Percentiles rank a stretch among this genome's conserved stretches.
Conservation (phyloP, 139 green algal genomes). For the Pseudopediastrum boryanum region DNA sequence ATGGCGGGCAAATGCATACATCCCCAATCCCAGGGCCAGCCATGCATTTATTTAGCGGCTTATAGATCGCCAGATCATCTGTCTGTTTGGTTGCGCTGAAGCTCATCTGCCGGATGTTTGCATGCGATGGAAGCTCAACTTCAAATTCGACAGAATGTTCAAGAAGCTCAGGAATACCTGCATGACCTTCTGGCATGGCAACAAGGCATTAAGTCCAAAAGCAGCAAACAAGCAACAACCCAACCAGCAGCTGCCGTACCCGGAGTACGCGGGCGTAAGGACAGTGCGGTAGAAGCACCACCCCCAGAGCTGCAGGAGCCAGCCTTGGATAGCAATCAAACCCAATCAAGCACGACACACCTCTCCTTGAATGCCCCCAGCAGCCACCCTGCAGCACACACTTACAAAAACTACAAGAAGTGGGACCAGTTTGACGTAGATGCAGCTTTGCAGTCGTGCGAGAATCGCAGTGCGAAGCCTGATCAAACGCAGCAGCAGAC, state of each 20-base stretch:
- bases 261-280: constrained; percentile 36
- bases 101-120: no score
- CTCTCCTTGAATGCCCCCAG: no score
- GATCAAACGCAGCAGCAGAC: neutral
- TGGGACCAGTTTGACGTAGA: constrained; percentile 82
- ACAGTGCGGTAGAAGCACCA: constrained; percentile 27
- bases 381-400: constrained; percentile 62
- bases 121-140: constrained; percentile 62
- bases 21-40: no score
- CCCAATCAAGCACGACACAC: constrained; percentile 2
- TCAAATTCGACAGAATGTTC: constrained; percentile 62
- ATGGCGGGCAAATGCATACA: no score
- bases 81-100: no score
- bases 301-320: constrained; percentile 41
- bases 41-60: no score
- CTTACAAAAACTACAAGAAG: constrained; percentile 64
- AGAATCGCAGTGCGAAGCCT: neutral
- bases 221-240: constrained; percentile 15
- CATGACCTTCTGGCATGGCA: constrained; percentile 68
- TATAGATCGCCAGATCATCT: no score
- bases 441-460: constrained; percentile 46
- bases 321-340: constrained; percentile 4
- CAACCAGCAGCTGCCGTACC: constrained; percentile 6
- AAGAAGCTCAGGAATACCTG: constrained; percentile 71
- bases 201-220: constrained; percentile 56